These are phyloP conservation scores for Tylopilus sp. DNA, from an alignment of 1,284 basidiomycete species.

Conservation along the genomic window DNA sequence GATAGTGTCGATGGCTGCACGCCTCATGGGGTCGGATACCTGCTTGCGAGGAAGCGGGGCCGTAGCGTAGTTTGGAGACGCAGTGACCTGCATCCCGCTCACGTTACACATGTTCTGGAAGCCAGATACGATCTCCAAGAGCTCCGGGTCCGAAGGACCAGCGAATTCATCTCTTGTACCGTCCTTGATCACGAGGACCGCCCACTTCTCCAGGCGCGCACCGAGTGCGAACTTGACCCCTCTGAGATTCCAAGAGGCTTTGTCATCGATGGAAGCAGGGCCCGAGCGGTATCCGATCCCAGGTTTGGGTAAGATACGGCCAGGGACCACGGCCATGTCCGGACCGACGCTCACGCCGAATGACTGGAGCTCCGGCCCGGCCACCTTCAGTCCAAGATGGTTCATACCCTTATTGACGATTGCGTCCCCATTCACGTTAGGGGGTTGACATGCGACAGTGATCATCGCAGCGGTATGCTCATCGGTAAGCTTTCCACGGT, in stretches of 20 bases:
- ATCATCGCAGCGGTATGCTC: constrained; percentile 76
- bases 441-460: constrained; percentile 62
- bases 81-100: constrained; percentile 54
- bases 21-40: constrained; percentile 21
- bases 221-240: constrained; percentile 61
- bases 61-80: constrained; percentile 13
- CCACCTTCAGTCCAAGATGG: constrained; percentile 56
- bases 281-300: constrained; percentile 50
- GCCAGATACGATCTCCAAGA: constrained; percentile 43
- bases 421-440: constrained; percentile 61
- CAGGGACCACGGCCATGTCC: constrained; percentile 75
- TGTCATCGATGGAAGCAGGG: constrained; percentile 51
- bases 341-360: constrained; percentile 62
- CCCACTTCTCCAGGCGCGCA: constrained; percentile 54
- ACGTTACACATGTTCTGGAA: constrained; percentile 59
- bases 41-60: constrained; percentile 24
- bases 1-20: constrained; percentile 21
- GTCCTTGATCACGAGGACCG: constrained; percentile 62
- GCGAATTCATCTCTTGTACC: constrained; percentile 51
- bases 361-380: constrained; percentile 43
- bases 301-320: constrained; percentile 62
- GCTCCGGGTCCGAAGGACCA: constrained; percentile 47
- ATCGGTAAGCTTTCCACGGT: constrained; percentile 65
- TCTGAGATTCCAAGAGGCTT: constrained; percentile 67
- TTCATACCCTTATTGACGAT: constrained; percentile 59